Conservation (phyloP, 768 basidiomycete species). For the Kwoniella botswanensis region DNA sequence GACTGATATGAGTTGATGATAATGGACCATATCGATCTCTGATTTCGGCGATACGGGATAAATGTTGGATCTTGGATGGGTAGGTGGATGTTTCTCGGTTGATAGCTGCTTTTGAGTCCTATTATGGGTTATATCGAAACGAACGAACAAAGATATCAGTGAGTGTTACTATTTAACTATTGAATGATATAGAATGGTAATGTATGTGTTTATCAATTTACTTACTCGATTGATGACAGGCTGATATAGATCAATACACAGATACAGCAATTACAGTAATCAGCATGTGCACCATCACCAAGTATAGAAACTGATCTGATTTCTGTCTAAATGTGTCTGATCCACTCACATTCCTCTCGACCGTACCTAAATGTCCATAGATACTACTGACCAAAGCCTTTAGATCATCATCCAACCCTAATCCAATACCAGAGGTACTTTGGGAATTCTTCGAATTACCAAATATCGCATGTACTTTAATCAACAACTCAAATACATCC, state of each 20-base stretch:
- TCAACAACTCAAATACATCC: conserved; percentile 44
- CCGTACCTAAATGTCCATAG: conserved; percentile 51
- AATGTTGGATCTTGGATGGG: conserved; percentile 29
- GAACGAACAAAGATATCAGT: too few species aligned
- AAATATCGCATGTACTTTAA: conserved; percentile 46
- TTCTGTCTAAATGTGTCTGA: too few species aligned
- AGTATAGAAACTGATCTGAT: too few species aligned
- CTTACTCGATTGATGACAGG: conserved; percentile 51
- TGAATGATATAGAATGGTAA: too few species aligned
- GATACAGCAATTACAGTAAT: not conserved
- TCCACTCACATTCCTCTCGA: conserved; percentile 48
- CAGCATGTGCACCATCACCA: not conserved
- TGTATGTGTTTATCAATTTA: not conserved
- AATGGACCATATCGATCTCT: conserved; percentile 39
- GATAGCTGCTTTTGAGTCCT: conserved; percentile 53
- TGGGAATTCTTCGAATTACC: conserved; percentile 15
- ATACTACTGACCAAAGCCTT: conserved; percentile 47
- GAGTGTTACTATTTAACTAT: too few species aligned
- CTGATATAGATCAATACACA: conserved; percentile 13
- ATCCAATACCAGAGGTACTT: conserved; percentile 3
- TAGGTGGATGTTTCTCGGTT: conserved; percentile 44
- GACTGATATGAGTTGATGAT: conserved; percentile 32
- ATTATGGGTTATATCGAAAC: not conserved
- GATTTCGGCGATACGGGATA: conserved; percentile 39
- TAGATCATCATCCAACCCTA: conserved; percentile 38